These are phyloP conservation scores for Sporothrix variecibatus DNA, from an alignment of 2,329 filamentous ascomycete genomes.

Conservation along the genomic window DNA sequence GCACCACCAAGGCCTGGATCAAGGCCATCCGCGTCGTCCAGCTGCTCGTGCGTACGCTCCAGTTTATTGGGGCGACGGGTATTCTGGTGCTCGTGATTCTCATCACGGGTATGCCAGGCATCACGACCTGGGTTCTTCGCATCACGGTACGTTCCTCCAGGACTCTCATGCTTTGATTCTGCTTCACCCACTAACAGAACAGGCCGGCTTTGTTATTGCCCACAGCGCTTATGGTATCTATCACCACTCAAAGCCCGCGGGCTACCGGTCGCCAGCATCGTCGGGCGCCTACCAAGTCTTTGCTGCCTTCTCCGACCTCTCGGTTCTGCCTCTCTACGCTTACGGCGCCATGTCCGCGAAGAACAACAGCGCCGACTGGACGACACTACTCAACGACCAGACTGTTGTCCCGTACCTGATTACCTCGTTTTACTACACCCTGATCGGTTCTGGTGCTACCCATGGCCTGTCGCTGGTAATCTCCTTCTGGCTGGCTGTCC, in stretches of 20 bases:
- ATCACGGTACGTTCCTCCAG: constrained; percentile 62
- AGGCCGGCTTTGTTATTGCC: constrained; percentile 75
- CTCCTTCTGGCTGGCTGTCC: constrained; percentile 72
- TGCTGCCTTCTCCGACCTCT: constrained; percentile 69
- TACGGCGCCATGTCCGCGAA: constrained; percentile 54
- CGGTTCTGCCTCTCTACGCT: constrained; percentile 56
- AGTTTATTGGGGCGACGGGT: constrained; percentile 69
- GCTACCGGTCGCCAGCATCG: constrained; percentile 72
- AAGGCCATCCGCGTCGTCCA: constrained; percentile 69
- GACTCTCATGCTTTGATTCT: not conserved
- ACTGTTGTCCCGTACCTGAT: constrained; percentile 61
- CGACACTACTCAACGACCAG: constrained; percentile 63
- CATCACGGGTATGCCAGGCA: constrained; percentile 65
- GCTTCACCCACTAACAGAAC: not conserved
- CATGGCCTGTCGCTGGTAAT: constrained; percentile 71
- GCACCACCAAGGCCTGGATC: constrained; percentile 69
- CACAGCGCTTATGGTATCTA: constrained; percentile 78
- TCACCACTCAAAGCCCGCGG: constrained; percentile 72
- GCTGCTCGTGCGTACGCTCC: constrained; percentile 65
- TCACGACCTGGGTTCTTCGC: constrained; percentile 73
- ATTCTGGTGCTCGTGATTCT: constrained; percentile 76
- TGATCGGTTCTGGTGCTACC: constrained; percentile 63
- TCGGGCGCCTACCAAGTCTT: constrained; percentile 90
- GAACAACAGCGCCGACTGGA: constrained; percentile 58
- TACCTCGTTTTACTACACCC: constrained; percentile 67